Base-by-base conservation (phyloP, 148 eudicot species). In the Polygonum maritimum region DNA sequence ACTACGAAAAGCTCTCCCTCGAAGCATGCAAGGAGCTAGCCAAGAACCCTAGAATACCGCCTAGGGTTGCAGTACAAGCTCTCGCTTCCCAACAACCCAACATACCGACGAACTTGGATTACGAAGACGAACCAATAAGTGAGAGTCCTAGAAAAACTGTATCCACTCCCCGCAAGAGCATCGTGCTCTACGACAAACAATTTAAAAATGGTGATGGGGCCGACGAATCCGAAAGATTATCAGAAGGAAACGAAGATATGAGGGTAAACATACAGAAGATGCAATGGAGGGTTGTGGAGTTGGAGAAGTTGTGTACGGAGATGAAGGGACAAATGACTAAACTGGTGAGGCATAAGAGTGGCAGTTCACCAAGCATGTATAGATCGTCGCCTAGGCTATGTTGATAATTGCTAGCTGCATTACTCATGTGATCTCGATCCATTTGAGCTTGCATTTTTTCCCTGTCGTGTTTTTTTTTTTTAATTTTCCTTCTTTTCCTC, bases 21-120 rank as follows among this genome's bases (percentile, higher is more conserved):
- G 96, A 89, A 87, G 84, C 98, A 49, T 90, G 96, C 84, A 93
- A 93, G 58, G 93, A 91, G 75, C 86, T 93, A 0, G 98, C 98
- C 14, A 90, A 85, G 82, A 92, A 90, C 84, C 96, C 98, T 0
- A 79, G 89, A 52, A 92, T 92, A 19, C 96, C 98, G 47, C 98
- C 98, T 7, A 82, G 86, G 74, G 85, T 92, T 0, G 86, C 98
- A n/a, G 85, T 92, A 11, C 90, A 89, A 85, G 98, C 98, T 51
- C 96, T 92, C 15, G 89, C 89, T 33, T 86, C 92, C 55, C 98
- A 92, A 18, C 60, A 72, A 10, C 52, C 54, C 49, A 41, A 44
- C 45, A 18, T 21, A 12, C 47, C 74, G 16, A 6, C 74, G 15
- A 7, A 39, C 15, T 19, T 48, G 54, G 49, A 44, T 26, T 26